Conservation (phyloP, 2,329 filamentous ascomycete species). For the Claviceps citrina region DNA sequence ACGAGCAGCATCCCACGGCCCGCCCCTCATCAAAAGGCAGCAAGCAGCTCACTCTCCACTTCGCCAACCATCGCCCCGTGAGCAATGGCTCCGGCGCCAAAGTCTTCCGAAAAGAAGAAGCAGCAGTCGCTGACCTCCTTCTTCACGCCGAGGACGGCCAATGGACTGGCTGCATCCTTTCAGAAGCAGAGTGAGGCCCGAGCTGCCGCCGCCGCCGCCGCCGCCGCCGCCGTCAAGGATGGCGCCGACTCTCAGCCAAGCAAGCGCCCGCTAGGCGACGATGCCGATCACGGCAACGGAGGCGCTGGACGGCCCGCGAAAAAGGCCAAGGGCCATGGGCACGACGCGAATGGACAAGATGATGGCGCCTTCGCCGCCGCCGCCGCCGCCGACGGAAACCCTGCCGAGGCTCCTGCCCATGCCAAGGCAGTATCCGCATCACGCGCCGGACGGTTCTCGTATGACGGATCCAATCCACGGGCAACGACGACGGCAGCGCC, state of each 20-base stretch:
- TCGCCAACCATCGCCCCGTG: background rate
- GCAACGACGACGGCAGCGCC: conserved; percentile 21
- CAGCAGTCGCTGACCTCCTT: conserved; percentile 79
- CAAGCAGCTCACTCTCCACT: too few species aligned
- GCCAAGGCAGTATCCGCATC: conserved; percentile 10
- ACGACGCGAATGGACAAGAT: conserved; percentile 19
- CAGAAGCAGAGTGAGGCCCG: conserved; percentile 17
- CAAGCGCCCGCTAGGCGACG: conserved; percentile 38
- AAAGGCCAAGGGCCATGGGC: conserved; percentile 23
- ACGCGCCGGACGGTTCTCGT: conserved; percentile 38
- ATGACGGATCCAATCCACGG: conserved; percentile 29
- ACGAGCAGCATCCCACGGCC: too few species aligned
- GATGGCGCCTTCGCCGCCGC: conserved; percentile 21
- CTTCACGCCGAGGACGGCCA: conserved; percentile 50
- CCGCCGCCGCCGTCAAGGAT: conserved; percentile 14
- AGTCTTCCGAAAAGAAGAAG: conserved; percentile 42
- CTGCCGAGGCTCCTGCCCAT: background rate
- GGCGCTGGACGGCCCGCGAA: conserved; percentile 26
- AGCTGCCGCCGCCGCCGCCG: conserved; percentile 13
- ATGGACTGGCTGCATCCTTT: conserved; percentile 25
- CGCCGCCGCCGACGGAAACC: conserved; percentile 5
- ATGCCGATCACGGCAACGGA: conserved; percentile 29
- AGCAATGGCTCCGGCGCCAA: conserved; percentile 20
- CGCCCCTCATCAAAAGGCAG: too few species aligned
- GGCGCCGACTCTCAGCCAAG: conserved; percentile 19